These are phyloP conservation scores for Dendrobium officinale DNA, from an alignment of 106 monocot genomes.

Conservation along the genomic window DNA sequence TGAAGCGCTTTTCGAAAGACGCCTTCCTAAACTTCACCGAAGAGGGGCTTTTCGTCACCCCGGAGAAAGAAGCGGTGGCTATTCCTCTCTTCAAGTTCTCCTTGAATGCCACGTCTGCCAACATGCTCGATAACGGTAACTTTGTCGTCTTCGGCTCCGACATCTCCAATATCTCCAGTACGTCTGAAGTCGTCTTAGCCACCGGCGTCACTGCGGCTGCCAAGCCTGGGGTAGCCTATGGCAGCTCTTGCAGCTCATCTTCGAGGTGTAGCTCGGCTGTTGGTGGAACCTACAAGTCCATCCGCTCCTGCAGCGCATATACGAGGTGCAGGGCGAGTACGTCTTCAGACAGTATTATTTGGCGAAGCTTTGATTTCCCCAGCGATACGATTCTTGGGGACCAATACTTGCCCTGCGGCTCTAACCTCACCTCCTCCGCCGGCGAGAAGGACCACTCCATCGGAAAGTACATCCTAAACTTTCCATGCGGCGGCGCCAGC, in stretches of 20 bases:
- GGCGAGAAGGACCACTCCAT: conserved; percentile 18
- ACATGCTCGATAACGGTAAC: not conserved
- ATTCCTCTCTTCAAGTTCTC: not conserved
- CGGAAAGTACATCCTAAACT: conserved; percentile 18
- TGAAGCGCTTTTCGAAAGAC: not conserved
- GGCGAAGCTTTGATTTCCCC: conserved; percentile 18
- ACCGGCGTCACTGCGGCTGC: no score
- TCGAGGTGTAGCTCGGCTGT: not conserved
- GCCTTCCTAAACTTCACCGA: not conserved
- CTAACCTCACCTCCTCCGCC: conserved; percentile 13
- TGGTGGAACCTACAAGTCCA: not conserved
- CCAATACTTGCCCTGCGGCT: conserved; percentile 6
- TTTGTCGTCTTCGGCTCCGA: not conserved
- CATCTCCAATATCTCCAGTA: no score
- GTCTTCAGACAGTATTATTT: not conserved
- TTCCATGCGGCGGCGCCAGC: not conserved
- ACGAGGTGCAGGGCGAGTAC: no score
- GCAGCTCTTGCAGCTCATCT: no score
- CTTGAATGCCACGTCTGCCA: not conserved
- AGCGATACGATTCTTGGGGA: conserved; percentile 34
- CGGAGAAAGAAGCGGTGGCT: not conserved
- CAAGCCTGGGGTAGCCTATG: no score
- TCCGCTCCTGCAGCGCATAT: not conserved
- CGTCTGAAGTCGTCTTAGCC: no score
- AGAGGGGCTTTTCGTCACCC: not conserved